A percentile compares a stretch with the other conserved stretches of the same genome.
Conservation (phyloP, 2,329 filamentous ascomycete species). For the Coleophoma eucalyptorum region DNA sequence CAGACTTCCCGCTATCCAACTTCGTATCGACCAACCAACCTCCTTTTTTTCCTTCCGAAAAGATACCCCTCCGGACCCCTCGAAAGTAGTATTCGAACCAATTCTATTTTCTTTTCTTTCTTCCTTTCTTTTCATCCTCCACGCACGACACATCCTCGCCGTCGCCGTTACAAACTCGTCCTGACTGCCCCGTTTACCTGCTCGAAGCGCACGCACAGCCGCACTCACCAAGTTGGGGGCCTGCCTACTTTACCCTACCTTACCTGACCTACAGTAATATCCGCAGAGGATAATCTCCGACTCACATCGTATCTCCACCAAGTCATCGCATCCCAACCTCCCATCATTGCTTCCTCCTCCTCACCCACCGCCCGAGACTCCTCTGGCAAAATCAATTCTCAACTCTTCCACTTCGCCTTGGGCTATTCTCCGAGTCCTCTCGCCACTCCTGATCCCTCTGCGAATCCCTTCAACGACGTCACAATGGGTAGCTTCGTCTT, state of each 20-base stretch:
- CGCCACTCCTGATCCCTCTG: constrained; percentile 6
- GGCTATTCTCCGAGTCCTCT: not conserved
- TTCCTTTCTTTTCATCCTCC: not conserved
- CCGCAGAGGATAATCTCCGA: constrained; percentile 1
- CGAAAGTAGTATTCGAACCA: not conserved
- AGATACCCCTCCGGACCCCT: not conserved
- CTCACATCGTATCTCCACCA: not conserved
- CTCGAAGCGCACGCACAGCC: too few species aligned
- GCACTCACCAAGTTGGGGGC: too few species aligned
- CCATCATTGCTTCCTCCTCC: constrained; percentile 8
- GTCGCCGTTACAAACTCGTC: not conserved
- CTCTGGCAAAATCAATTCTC: not conserved
- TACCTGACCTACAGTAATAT: not conserved
- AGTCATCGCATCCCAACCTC: not conserved
- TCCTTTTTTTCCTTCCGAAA: not conserved
- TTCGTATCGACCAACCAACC: not conserved
- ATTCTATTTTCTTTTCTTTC: not conserved
- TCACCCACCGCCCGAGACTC: constrained; percentile 19
- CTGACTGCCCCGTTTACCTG: too few species aligned
- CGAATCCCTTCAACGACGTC: constrained; percentile 2
- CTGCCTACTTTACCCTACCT: not conserved
- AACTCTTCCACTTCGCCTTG: constrained; percentile 1
- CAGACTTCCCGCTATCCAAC: not conserved
- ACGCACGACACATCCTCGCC: not conserved
- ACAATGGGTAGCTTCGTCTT: constrained; percentile 32